A percentile compares a stretch with the other conserved stretches of the same genome.
Evolutionary conservation across 2,329 filamentous ascomycete species (phyloP).

Genomic region (Grosmannia clavigera): DNA sequence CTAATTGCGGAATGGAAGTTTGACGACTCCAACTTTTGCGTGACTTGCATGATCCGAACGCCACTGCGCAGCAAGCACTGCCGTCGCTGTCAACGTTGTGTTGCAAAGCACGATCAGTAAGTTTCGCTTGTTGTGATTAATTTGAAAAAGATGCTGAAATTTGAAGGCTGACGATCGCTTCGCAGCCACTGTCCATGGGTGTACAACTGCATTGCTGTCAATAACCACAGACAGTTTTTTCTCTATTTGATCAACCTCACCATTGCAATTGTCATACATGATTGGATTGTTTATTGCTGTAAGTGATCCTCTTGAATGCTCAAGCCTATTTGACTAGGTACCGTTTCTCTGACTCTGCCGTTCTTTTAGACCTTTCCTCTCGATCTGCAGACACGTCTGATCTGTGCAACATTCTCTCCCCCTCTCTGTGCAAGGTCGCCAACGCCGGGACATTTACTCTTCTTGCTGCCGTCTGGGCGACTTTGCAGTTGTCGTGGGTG

Average conservation of each 20-base stretch:
- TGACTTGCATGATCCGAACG: slow-evolving; percentile 86
- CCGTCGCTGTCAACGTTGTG: slow-evolving; percentile 77
- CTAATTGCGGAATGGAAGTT: slow-evolving; percentile 78
- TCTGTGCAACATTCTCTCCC: slow-evolving; percentile 64
- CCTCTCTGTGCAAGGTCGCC: slow-evolving; percentile 60
- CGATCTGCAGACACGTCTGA: slow-evolving; percentile 40
- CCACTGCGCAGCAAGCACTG: slow-evolving; percentile 95
- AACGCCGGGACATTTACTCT: slow-evolving; percentile 78
- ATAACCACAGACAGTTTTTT: slow-evolving; percentile 94
- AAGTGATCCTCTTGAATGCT: slow-evolving; percentile 20
- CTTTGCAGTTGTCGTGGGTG: slow-evolving; percentile 84
- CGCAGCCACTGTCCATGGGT: slow-evolving; percentile 91
- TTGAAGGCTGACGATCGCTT: neutral
- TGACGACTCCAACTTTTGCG: slow-evolving; percentile 88
- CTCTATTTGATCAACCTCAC: slow-evolving; percentile 74
- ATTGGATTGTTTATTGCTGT: slow-evolving; percentile 64
- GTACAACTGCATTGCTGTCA: slow-evolving; percentile 88
- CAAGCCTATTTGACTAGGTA: slow-evolving; percentile 12
- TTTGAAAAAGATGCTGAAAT: neutral
- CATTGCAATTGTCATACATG: slow-evolving; percentile 58
- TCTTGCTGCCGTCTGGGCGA: slow-evolving; percentile 65
- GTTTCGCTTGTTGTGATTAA: slow-evolving; percentile 21
- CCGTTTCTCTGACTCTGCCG: neutral
- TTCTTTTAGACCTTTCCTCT: slow-evolving; percentile 48
- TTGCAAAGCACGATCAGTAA: slow-evolving; percentile 94